Conservation (phyloP, 257 asterid species). For the Gynochthodes officinalis region DNA sequence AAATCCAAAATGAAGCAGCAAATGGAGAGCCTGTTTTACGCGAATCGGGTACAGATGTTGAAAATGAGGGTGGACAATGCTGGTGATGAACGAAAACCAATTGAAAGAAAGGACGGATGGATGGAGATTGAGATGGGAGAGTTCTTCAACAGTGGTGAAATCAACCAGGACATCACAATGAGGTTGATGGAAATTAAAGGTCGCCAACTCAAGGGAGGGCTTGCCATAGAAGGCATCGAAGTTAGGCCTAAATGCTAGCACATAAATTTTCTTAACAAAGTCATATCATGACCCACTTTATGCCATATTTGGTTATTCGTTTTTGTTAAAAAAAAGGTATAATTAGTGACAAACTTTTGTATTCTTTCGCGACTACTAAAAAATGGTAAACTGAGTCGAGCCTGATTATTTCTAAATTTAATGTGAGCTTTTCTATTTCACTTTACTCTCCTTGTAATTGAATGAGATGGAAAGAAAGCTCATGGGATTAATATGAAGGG, state of each 20-base stretch:
- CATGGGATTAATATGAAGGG: too few relatives aligned
- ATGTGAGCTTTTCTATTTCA: too few relatives aligned
- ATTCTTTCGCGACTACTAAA: too few relatives aligned
- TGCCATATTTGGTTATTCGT: too few relatives aligned
- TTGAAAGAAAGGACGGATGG: constrained; percentile 37
- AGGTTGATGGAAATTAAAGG: constrained; percentile 52
- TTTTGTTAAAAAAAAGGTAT: too few relatives aligned
- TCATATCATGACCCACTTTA: too few relatives aligned
- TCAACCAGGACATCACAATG: constrained; percentile 40
- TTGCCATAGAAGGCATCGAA: constrained; percentile 69
- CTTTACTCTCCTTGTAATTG: too few relatives aligned
- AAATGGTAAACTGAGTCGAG: too few relatives aligned
- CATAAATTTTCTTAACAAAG: background rate
- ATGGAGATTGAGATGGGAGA: constrained; percentile 37
- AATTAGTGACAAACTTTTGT: too few relatives aligned
- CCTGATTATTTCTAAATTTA: too few relatives aligned
- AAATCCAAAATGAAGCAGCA: constrained; percentile 9
- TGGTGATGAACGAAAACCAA: constrained; percentile 11
- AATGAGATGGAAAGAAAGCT: too few relatives aligned
- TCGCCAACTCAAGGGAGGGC: constrained; percentile 67
- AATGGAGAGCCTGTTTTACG: constrained; percentile 22
- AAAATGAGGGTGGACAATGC: constrained; percentile 19
- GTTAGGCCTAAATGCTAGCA: constrained; percentile 47
- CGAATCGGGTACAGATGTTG: constrained; percentile 20
- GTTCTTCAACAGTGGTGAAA: constrained; percentile 16